A percentile compares a stretch with the other conserved stretches of the same genome.
Evolutionary conservation across 495 filamentous ascomycete genomes (phyloP).

Genomic region (Aspergillus ellipticus): DNA sequence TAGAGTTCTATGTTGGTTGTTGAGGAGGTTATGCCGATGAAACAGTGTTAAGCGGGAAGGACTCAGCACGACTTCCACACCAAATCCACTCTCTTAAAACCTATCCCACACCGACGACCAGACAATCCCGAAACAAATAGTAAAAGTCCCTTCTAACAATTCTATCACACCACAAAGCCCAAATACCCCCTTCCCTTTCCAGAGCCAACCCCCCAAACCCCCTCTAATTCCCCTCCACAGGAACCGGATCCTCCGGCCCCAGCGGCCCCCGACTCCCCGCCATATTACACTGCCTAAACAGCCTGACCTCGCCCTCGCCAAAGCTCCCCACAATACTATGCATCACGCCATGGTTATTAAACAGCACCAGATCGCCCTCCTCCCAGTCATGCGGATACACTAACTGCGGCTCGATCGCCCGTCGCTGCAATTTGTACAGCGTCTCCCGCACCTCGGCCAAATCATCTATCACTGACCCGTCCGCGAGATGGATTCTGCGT

Average conservation of each 20-base stretch:
- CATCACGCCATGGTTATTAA: slow-evolving; percentile 67
- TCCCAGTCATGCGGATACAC: slow-evolving; percentile 73
- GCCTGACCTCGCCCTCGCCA: slow-evolving; percentile 60
- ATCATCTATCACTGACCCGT: slow-evolving; percentile 62
- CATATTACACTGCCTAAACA: slow-evolving; percentile 73
- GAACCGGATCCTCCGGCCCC: background rate
- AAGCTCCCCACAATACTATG: slow-evolving; percentile 71
- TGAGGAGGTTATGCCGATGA: too few species aligned
- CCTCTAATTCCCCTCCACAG: too few species aligned
- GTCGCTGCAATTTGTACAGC: slow-evolving; percentile 62
- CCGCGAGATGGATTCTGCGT: slow-evolving; percentile 55
- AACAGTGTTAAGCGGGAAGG: too few species aligned
- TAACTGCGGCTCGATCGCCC: slow-evolving; percentile 58
- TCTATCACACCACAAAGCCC: too few species aligned
- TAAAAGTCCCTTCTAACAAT: too few species aligned
- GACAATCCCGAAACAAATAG: too few species aligned
- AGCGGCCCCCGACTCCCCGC: slow-evolving; percentile 41
- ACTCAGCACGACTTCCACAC: too few species aligned
- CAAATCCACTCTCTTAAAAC: too few species aligned
- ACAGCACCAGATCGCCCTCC: slow-evolving; percentile 66
- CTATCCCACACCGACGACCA: too few species aligned
- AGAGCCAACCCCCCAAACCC: too few species aligned
- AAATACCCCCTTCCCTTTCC: too few species aligned
- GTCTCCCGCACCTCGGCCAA: slow-evolving; percentile 59
- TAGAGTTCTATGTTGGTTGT: too few species aligned